Percentiles rank a stretch among this genome's conserved stretches.
These are phyloP conservation scores for Periconia sp. DNA, from an alignment of 2,329 filamentous ascomycete genomes.

Conservation along the genomic window DNA sequence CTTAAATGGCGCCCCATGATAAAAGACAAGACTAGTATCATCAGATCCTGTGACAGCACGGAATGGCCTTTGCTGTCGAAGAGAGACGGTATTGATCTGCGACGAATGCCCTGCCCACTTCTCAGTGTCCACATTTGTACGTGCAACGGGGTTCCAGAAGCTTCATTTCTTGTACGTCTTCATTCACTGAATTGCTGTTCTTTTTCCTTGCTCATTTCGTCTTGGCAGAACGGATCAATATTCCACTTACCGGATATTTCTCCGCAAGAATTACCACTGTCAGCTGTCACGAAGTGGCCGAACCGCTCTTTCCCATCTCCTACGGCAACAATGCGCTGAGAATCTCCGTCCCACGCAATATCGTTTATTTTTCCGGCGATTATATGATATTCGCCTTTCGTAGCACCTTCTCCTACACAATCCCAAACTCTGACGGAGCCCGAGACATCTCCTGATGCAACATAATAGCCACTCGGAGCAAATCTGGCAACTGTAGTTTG, in stretches of 20 bases:
- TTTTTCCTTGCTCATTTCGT: too few species aligned
- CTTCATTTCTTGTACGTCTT: too few species aligned
- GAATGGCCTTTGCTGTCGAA: slow-evolving; percentile 87
- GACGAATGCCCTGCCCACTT: slow-evolving; percentile 68
- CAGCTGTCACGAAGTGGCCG: slow-evolving; percentile 84
- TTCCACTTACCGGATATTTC: slow-evolving; percentile 67
- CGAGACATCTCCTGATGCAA: slow-evolving; percentile 85
- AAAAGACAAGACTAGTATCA: slow-evolving; percentile 86
- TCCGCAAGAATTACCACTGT: slow-evolving; percentile 93
- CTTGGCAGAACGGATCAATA: too few species aligned
- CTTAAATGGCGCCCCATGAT: slow-evolving; percentile 93
- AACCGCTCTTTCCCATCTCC: slow-evolving; percentile 93
- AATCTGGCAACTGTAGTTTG: slow-evolving; percentile 92
- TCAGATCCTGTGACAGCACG: slow-evolving; percentile 89
- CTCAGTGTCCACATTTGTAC: not conserved
- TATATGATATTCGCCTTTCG: slow-evolving; percentile 92
- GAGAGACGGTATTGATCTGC: slow-evolving; percentile 85
- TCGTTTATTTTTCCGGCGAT: slow-evolving; percentile 95
- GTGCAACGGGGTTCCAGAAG: too few species aligned
- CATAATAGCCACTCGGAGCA: slow-evolving; percentile 89
- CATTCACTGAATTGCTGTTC: too few species aligned
- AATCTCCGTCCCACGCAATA: slow-evolving; percentile 96
- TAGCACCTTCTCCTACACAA: slow-evolving; percentile 78
- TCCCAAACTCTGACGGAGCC: slow-evolving; percentile 93
- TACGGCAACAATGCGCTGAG: slow-evolving; percentile 92